Evolutionary conservation across 208 protist species (phyloP).

Genomic region (Acanthamoeba triangularis): DNA sequence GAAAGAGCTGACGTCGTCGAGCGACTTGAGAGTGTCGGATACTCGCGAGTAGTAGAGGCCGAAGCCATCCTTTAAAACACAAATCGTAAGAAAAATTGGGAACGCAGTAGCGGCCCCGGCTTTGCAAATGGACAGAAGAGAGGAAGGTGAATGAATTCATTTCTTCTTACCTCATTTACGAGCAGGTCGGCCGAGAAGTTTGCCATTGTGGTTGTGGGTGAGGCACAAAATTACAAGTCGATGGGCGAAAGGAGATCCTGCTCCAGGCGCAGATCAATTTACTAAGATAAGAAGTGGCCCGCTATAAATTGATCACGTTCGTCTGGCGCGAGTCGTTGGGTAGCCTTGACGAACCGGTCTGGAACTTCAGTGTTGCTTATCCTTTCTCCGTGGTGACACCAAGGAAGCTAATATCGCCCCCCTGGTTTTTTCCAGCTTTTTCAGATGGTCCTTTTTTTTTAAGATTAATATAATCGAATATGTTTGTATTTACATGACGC

Average conservation of each 20-base stretch:
- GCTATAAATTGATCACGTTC: too few relatives aligned
- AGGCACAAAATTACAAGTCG: not conserved
- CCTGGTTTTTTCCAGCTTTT: not conserved
- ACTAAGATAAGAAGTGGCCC: too few relatives aligned
- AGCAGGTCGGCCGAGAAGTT: not conserved
- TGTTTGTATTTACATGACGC: not conserved
- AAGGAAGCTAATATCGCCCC: not conserved
- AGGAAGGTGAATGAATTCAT: too few relatives aligned
- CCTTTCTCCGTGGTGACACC: not conserved
- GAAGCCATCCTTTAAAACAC: constrained; percentile 15
- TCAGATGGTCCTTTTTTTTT: not conserved
- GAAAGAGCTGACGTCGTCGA: not conserved
- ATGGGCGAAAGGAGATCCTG: too few relatives aligned
- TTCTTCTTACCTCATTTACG: not conserved
- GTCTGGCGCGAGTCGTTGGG: too few relatives aligned
- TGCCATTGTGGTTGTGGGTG: not conserved
- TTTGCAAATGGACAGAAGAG: not conserved
- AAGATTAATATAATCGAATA: too few relatives aligned
- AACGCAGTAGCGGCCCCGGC: too few relatives aligned
- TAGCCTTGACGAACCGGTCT: too few relatives aligned
- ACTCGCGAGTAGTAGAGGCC: constrained; percentile 47
- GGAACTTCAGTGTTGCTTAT: not conserved
- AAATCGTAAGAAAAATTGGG: not conserved
- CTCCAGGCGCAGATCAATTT: not conserved
- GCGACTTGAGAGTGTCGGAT: constrained; percentile 30